These are phyloP conservation scores for Chrysosporium keratinophilum DNA, from an alignment of 2,329 filamentous ascomycete species.

Conservation along the genomic window DNA sequence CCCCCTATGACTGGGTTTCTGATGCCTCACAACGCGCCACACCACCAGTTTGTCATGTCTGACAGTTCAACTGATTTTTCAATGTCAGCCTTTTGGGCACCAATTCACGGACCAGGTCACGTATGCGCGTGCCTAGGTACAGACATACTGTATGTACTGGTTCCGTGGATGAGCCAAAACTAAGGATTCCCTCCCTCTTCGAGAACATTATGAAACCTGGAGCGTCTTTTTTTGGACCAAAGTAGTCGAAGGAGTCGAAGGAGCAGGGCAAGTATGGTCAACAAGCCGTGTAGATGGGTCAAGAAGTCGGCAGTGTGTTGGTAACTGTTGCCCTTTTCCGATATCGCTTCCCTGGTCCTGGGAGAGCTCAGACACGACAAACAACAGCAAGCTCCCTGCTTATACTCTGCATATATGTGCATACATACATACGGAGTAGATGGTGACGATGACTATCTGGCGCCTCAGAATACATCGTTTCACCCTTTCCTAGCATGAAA, in stretches of 20 bases:
- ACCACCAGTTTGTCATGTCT: not conserved
- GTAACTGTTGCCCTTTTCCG: no score
- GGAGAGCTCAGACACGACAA: no score
- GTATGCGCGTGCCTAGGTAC: not conserved
- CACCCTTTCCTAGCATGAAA: not conserved
- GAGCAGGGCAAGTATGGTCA: no score
- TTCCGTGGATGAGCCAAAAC: not conserved
- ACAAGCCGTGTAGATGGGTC: no score
- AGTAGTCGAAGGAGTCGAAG: no score
- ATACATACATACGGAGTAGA: no score
- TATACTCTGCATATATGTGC: no score
- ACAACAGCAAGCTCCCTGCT: no score
- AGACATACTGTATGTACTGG: not conserved
- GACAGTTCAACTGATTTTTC: not conserved
- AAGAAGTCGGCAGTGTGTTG: no score
- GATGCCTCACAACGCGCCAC: conserved; percentile 11
- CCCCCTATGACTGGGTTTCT: conserved; percentile 7
- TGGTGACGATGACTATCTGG: no score
- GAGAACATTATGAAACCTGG: not conserved
- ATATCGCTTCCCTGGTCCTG: no score
- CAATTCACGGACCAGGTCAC: not conserved
- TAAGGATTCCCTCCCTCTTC: not conserved
- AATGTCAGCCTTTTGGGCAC: not conserved
- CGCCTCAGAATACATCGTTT: not conserved
- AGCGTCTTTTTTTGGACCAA: no score